Base-by-base conservation (phyloP, 2,329 filamentous ascomycete species). In the Thelonectria rubi region DNA sequence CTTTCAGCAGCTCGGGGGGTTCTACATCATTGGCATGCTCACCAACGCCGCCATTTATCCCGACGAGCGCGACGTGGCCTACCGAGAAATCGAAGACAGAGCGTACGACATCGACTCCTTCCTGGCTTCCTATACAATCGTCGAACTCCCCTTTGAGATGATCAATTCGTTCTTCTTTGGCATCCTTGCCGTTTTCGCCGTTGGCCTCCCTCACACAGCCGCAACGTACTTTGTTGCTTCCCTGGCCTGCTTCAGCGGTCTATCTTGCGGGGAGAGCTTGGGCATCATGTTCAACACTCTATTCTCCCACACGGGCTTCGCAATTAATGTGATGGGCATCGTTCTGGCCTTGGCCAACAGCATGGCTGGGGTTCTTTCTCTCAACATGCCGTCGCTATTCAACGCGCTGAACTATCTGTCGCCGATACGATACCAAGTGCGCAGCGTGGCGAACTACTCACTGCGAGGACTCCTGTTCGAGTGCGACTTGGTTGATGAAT, bases 231-330 rank as follows among this genome's bases (percentile, higher is more conserved):
- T 91, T 67, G 82, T 89, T 37, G 80, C 84, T 57, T 81, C 85
- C 1, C 91, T 89, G 75, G 86, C 88, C 69, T 87, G 86, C 65
- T 91, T 93, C 72, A 89, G 86, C 69, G 85, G 92, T 55, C 87
- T 91, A n/a, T 88, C 80, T 62, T 91, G 89, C 72, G 90, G 90
- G 26, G 90, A 93, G 79, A 90, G 86, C 58, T 72, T 93, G 2
- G 90, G 90, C 1, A 92, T 93, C 70, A 86, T 91, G 77, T 92
- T 93, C 79, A 92, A 91, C 77, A 92, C 90, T 2, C 77, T 93
- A 7, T 91, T 92, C 74, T 74, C 72, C 32, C 89, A 92, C 71
- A 90, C 88, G 0, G 90, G 90, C 4, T 92, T 93, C 73, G 88
- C 90, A 0, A 85, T 93, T 57, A 92, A 91, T 67, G 76, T 91